Percentiles rank a stretch among this genome's conserved stretches.
Evolutionary conservation across 805 yeast genomes (phyloP).

Genomic region (Wickerhamiella azymoides): DNA sequence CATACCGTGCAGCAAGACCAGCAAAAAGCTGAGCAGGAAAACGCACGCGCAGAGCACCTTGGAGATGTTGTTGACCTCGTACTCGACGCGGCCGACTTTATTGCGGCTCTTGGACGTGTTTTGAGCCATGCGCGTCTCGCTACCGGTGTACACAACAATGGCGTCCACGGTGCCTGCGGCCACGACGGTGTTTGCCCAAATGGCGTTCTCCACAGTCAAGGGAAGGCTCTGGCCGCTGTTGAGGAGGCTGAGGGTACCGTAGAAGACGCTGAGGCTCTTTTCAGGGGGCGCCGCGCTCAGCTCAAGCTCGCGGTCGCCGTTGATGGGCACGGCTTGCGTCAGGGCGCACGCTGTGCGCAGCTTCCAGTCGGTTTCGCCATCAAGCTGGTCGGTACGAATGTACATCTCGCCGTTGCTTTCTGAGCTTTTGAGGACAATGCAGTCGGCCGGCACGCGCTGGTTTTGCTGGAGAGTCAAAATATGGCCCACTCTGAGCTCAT

Average conservation of each 20-base stretch:
- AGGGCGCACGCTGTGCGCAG: constrained; percentile 60
- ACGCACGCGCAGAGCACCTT: constrained; percentile 83
- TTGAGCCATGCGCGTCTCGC: constrained; percentile 87
- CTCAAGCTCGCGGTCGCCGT: constrained; percentile 31
- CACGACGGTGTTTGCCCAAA: constrained; percentile 96
- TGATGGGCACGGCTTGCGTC: constrained; percentile 50
- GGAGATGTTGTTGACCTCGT: constrained; percentile 79
- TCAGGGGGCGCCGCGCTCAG: constrained; percentile 72
- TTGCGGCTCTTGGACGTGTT: constrained; percentile 81
- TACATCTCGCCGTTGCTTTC: constrained; percentile 76
- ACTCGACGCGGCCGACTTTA: constrained; percentile 76
- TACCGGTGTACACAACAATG: constrained; percentile 78
- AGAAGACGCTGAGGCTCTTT: constrained; percentile 66
- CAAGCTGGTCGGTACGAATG: constrained; percentile 92
- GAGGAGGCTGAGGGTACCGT: constrained; percentile 56
- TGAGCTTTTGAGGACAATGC: constrained; percentile 69
- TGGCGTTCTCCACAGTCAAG: constrained; percentile 76
- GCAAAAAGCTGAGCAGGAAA: constrained; percentile 54
- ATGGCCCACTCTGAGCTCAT: constrained; percentile 73
- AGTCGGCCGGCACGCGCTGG: constrained; percentile 85
- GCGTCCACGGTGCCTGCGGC: constrained; percentile 91
- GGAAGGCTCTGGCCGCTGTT: constrained; percentile 39
- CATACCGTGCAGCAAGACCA: constrained; percentile 74
- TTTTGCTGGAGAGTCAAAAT: constrained; percentile 66
- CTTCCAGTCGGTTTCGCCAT: constrained; percentile 99